Evolutionary conservation across 176 grass and related monocot genomes (phyloP), one percentile per base, ranked within the genome.

Genomic region (Eleusine indica): DNA sequence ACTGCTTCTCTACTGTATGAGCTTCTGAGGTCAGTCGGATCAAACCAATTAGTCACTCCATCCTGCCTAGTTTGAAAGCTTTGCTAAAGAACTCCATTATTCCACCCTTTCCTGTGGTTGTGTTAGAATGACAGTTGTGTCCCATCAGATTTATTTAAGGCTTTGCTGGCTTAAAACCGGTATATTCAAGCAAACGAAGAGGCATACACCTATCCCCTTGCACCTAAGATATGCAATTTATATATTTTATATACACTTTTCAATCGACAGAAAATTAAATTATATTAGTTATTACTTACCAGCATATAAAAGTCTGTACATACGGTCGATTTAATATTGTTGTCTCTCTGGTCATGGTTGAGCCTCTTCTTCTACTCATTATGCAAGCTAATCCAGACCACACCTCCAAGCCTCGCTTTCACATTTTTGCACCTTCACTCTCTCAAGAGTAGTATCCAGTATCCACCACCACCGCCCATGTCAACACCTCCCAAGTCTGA

Each of bases 401-500:
- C 37, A 53, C 28, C 18, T 35, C 32, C 32, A 35, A 65, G 48
- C 32, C 21, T 28, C 40, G 72, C 21, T 70, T 68, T 43, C 82
- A 43, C 70, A 53, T 63, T 71, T 65, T 80, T 19, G 29, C 63
- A 14, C 19, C 43, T 69, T 51, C 70, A 80, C 30, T 25, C 38
- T 14, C 63, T 30, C 5, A 74, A 80, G 73, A 18, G 56, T 13
- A 40, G 3, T 15, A 1, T 21, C 1, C 42, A 44, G 7, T 44
- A 44, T 44, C 11, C 44, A 1, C 44, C 8, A 0, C 44, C 44
- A 8, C 51, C 68, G 25, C 44, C 35, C 15, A 71, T 66, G 82
- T 68, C 77, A n/a, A 81, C 28, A 73, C 56, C 56, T 48, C 77
- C 71, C 13, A 80, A 52, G 41, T 73, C 62, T 54, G 70, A 49